These are phyloP conservation scores for Heritiera fomes DNA, from an alignment of 345 rosid genomes.

Conservation along the genomic window DNA sequence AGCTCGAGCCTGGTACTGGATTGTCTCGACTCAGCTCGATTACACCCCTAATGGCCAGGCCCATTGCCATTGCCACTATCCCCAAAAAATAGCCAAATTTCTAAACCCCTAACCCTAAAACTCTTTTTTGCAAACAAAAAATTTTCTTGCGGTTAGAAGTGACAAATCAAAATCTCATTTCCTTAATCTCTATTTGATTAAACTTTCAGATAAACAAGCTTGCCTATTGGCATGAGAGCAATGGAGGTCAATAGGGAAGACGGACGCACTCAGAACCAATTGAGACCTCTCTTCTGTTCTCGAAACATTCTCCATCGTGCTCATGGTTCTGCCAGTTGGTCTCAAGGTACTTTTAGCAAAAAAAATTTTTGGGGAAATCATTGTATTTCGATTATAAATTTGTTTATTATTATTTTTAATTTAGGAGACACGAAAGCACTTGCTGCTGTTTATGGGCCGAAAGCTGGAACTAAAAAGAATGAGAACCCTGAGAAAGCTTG, in stretches of 20 bases:
- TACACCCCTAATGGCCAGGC: too few species aligned
- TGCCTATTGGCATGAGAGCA: not conserved
- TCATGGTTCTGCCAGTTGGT: constrained; percentile 97
- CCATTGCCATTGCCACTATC: not conserved
- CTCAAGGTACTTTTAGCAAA: constrained; percentile 54
- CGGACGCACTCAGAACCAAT: constrained; percentile 49
- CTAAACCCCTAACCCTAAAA: not conserved
- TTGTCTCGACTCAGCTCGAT: too few species aligned
- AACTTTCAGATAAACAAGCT: not conserved
- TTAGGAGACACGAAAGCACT: constrained; percentile 84
- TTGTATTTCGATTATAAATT: constrained; percentile 4
- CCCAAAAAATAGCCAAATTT: not conserved
- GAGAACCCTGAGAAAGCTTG: constrained; percentile 90
- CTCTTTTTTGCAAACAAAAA: not conserved
- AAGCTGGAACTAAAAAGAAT: constrained; percentile 84
- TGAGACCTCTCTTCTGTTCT: constrained; percentile 78
- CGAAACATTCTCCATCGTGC: constrained; percentile 80
- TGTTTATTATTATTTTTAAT: not conserved
- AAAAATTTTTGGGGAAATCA: not conserved
- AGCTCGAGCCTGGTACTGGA: too few species aligned
- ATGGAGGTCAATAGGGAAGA: constrained; percentile 20
- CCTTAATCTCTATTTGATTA: not conserved
- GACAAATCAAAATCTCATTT: not conserved
- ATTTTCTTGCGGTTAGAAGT: not conserved
- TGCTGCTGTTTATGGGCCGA: constrained; percentile 94